Conservation (phyloP, 116 monocot genomes). For the Thalassia testudinum region DNA sequence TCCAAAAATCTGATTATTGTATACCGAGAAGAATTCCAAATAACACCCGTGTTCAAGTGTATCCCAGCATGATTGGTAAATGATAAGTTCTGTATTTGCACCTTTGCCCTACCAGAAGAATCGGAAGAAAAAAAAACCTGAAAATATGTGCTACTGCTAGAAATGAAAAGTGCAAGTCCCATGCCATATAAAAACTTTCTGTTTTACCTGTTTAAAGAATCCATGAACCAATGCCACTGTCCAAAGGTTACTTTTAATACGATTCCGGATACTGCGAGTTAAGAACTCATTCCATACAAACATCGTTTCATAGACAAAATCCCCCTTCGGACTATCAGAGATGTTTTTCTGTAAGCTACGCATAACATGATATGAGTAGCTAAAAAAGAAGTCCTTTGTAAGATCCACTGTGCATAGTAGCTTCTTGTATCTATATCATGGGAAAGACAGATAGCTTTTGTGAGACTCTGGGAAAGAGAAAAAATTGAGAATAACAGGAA, state of each 20-base stretch:
- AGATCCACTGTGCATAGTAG: slow-evolving; percentile 72
- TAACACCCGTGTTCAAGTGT: too few species aligned
- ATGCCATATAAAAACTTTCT: neutral
- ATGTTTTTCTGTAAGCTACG: slow-evolving; percentile 66
- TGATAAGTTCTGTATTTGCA: too few species aligned
- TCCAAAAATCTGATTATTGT: too few species aligned
- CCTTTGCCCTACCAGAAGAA: too few species aligned
- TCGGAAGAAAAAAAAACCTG: too few species aligned
- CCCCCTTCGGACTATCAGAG: slow-evolving; percentile 20
- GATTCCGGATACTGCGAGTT: slow-evolving; percentile 47
- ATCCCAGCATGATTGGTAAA: too few species aligned
- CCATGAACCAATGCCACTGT: slow-evolving; percentile 78
- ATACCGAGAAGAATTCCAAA: too few species aligned
- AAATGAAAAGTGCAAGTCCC: too few species aligned
- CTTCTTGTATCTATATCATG: slow-evolving; percentile 59
- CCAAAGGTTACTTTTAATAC: slow-evolving; percentile 62
- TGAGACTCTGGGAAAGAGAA: neutral
- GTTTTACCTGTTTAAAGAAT: slow-evolving; percentile 70
- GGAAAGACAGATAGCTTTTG: neutral
- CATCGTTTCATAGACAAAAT: slow-evolving; percentile 60
- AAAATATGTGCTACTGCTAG: too few species aligned
- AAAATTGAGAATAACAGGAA: neutral
- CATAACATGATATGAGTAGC: slow-evolving; percentile 81
- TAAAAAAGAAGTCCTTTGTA: slow-evolving; percentile 89
- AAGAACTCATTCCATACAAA: slow-evolving; percentile 90